Base-by-base conservation (phyloP, 257 asterid species). In the Nemophila menziesii region DNA sequence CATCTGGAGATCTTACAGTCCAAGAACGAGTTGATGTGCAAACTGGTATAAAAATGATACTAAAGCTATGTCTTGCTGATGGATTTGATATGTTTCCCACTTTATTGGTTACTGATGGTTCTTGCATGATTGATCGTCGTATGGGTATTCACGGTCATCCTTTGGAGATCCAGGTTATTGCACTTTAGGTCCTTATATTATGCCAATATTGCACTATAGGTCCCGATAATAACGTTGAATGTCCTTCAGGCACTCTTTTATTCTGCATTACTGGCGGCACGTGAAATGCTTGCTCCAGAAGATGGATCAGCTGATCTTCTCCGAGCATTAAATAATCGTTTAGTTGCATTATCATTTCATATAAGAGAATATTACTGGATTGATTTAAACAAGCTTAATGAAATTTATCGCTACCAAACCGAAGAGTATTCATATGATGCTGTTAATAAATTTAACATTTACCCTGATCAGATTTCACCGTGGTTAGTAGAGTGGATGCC, bases 131-230 rank as follows among this genome's bases (percentile, higher is more conserved):
- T 37, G 92, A 79, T 63, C 92, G 92, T 10, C 92, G 92, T 16
- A 79, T 79, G 92, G 92, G 92, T 21, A 79, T 79, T 53, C 92
- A 79, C 44, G 92, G 86, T 27, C 92, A 79, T 38, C 92, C 92
- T 15, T 43, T 79, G 59, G 92, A 79, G 76, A 79, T 79, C 63
- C 92, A 79, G 79, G 92, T 58, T 29, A 13, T 29, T 29, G 12
- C 12, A 7, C 36, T 29, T 29, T 29, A 5, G 9, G 36, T 7
- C 33, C 12, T 29, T 29, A 7, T 13, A 29, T 29, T 10, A 7
- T 2, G 36, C 12, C 12, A 2, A 29, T 29, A 29, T 29, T 29
- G n/a, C n/a, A n/a, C n/a, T n/a, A n/a, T n/a, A n/a, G n/a, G n/a
- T n/a, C n/a, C n/a, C n/a, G n/a, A n/a, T n/a, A n/a, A n/a, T 4